Evolutionary conservation across 2,329 filamentous ascomycete species (phyloP).

Genomic region (Fusarium sp.): DNA sequence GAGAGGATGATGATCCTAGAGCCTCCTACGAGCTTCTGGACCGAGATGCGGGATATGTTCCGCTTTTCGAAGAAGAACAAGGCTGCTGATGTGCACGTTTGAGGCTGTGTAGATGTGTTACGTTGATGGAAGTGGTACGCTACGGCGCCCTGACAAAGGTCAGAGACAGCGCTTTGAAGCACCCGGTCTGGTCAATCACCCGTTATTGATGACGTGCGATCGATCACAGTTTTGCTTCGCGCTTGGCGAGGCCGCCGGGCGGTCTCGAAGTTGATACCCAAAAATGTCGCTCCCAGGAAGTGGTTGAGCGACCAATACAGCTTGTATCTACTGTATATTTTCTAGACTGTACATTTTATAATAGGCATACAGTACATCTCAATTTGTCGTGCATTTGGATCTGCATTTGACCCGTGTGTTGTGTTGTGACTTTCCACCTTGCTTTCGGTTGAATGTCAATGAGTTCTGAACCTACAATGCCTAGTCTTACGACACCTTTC

Average conservation of each 20-base stretch:
- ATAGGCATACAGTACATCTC: background rate
- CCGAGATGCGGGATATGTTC: constrained; percentile 34
- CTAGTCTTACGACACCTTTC: too few species aligned
- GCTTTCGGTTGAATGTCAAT: too few species aligned
- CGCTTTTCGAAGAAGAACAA: constrained; percentile 35
- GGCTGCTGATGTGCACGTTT: constrained; percentile 27
- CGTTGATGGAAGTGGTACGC: background rate
- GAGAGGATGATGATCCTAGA: constrained; percentile 52
- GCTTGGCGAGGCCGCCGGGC: background rate
- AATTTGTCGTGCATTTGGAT: background rate
- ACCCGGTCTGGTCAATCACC: background rate
- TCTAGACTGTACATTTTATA: constrained; percentile 3
- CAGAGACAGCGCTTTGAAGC: background rate
- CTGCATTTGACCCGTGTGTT: background rate
- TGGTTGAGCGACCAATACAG: background rate
- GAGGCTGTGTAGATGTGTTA: background rate
- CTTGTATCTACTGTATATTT: constrained; percentile 1
- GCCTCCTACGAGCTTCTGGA: constrained; percentile 60
- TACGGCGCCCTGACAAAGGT: background rate
- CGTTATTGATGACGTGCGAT: background rate
- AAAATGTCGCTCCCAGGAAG: background rate
- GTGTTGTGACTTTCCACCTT: too few species aligned
- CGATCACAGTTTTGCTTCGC: background rate
- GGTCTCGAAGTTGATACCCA: constrained; percentile 4
- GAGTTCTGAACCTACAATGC: too few species aligned